Evolutionary conservation across 2,329 filamentous ascomycete genomes (phyloP).

Genomic region (Colletotrichum gigasporum): DNA sequence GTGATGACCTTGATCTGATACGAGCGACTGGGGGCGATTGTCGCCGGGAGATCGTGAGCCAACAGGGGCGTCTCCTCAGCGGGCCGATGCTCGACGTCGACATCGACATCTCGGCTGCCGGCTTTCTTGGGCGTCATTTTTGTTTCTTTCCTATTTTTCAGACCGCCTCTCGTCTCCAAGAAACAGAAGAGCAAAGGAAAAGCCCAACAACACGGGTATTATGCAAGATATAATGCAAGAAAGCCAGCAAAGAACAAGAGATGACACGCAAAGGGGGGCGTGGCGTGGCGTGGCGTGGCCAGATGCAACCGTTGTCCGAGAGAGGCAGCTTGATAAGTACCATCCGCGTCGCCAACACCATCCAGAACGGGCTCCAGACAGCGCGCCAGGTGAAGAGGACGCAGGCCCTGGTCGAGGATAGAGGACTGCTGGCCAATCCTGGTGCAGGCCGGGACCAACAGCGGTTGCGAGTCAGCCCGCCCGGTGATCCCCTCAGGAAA

Average conservation of each 20-base stretch:
- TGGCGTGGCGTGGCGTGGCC: neutral
- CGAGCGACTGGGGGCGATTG: conserved; percentile 35
- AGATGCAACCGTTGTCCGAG: neutral
- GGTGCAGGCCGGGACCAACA: neutral
- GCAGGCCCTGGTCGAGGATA: neutral
- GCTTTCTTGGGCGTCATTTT: conserved; percentile 5
- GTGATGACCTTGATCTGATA: conserved; percentile 41
- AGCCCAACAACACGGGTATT: neutral
- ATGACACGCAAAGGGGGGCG: neutral
- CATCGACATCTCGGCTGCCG: neutral
- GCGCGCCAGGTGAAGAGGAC: neutral
- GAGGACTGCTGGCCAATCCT: neutral
- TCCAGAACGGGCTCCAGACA: neutral
- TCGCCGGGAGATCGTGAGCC: conserved; percentile 29
- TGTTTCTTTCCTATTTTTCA: neutral
- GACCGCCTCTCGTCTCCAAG: neutral
- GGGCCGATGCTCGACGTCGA: conserved; percentile 8
- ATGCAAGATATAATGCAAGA: too few species aligned
- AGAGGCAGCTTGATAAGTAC: conserved; percentile 16
- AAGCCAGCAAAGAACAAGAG: neutral
- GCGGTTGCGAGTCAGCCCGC: conserved; percentile 10
- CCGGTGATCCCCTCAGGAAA: neutral
- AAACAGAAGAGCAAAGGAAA: neutral
- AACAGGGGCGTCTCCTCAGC: conserved; percentile 31
- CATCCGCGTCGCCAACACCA: neutral